Evolutionary conservation across 805 yeast genomes (phyloP).

Genomic region (Candida succiphila): DNA sequence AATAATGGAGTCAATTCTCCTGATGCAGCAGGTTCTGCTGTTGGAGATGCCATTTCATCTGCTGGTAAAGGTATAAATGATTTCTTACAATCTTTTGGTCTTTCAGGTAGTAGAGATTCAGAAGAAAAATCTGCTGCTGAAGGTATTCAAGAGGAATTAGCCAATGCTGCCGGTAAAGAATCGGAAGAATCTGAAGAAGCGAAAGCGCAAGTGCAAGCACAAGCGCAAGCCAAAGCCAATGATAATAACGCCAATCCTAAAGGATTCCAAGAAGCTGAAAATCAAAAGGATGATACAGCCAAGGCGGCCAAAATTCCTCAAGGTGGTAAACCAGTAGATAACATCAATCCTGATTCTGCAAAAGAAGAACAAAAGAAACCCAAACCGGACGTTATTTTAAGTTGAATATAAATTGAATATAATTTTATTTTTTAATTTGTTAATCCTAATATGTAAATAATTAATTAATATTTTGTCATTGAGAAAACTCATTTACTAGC

Average conservation of each 20-base stretch:
- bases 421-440: too few relatives aligned
- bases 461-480: too few relatives aligned
- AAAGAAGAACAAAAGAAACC: neutral
- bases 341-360: neutral
- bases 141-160: constrained; percentile 1
- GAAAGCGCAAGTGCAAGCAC: too few relatives aligned
- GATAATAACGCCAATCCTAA: neutral
- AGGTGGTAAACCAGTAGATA: too few relatives aligned
- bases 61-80: constrained; percentile 7
- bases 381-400: too few relatives aligned
- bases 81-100: constrained; percentile 10
- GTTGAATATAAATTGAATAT: neutral
- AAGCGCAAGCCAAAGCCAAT: too few relatives aligned
- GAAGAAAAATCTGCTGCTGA: neutral
- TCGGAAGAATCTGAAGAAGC: constrained; percentile 1
- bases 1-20: too few relatives aligned
- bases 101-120: neutral
- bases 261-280: neutral
- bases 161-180: neutral
- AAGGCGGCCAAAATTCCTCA: neutral
- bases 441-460: too few relatives aligned
- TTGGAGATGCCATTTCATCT: constrained; percentile 2
- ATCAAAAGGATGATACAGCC: neutral
- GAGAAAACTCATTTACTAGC: too few relatives aligned
- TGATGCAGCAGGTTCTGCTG: constrained; percentile 2